Base-by-base conservation (phyloP, 495 filamentous ascomycete genomes). In the Penicillium antarcticum region DNA sequence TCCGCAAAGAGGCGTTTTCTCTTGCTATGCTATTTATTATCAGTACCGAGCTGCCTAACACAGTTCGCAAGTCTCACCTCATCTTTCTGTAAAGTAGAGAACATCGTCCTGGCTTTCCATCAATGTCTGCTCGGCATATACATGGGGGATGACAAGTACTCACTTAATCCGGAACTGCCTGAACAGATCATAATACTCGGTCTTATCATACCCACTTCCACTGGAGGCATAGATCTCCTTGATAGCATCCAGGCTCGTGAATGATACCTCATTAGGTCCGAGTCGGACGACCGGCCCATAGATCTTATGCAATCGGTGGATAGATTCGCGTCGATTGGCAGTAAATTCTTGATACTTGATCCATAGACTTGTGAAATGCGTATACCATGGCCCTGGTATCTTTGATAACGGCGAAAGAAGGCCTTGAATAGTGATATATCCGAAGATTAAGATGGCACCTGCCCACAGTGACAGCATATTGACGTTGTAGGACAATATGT, bases 201-300 rank as follows among this genome's bases (percentile, higher is more conserved):
- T 87, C 68, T 87, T 87, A 46, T 86, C 78, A 54, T 83, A 87
- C 7, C 84, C 83, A 55, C 83, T 85, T 0, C 84, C 84, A 1
- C 80, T 80, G 0, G 78, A 80, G 24, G 76, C 72, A 61, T 87
- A 87, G 17, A 87, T 87, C 60, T 86, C 82, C 51, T 80, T 83
- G n/a, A 86, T 71, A 0, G 78, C 83, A 16, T 74, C 68, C 1
- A 78, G 52, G 2, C 75, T 78, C 0, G 78, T 77, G 48, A 88
- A 86, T 0, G 79, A 80, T 8, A 85, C 75, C 61, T 87, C 83
- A 52, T 80, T 79, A 0, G 83, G 82, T 3, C 74, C 73, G 12
- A 85, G 67, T 4, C 82, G 75, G 9, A 85, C 80, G 0, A 77
- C 73, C 3, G 80, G 73, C 0, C 82, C 82, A 53, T 85, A 85